Conservation (phyloP, 768 basidiomycete species). For the Russula foetens region DNA sequence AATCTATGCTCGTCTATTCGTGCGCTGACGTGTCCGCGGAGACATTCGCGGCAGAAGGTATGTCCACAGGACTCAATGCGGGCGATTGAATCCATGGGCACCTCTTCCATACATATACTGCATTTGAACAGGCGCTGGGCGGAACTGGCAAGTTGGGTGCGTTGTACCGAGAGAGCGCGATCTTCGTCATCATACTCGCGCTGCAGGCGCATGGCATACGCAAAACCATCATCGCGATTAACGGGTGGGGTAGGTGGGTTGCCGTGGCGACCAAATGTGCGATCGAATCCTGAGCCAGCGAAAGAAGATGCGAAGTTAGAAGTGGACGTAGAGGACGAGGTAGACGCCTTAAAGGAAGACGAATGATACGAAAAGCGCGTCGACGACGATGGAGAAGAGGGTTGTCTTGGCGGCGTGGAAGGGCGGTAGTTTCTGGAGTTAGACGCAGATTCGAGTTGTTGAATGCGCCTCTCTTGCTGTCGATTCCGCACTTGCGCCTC, state of each 20-base stretch:
- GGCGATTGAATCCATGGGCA: conserved; percentile 36
- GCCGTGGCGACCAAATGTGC: background rate
- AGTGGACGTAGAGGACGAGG: background rate
- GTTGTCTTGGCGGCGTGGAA: background rate
- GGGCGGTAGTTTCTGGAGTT: background rate
- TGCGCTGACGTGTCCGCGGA: conserved; percentile 34
- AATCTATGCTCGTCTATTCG: conserved; percentile 49
- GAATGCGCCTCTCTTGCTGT: conserved; percentile 1
- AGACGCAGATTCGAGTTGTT: background rate
- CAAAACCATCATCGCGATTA: conserved; percentile 19
- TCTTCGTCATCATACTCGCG: conserved; percentile 36
- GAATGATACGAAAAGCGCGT: background rate
- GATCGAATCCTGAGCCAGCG: background rate
- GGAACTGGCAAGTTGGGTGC: conserved; percentile 23
- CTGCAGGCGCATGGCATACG: conserved; percentile 30
- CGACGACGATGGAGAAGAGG: background rate
- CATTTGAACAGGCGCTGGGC: conserved; percentile 40
- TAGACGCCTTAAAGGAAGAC: background rate
- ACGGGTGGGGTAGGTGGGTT: background rate
- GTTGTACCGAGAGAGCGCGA: conserved; percentile 30
- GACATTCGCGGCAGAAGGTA: conserved; percentile 45
- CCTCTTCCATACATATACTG: conserved; percentile 46
- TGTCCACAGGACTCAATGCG: conserved; percentile 41
- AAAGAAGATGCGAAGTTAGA: background rate
- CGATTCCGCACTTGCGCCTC: conserved; percentile 2